Evolutionary conservation across 192 early-diverging fungal genomes (phyloP).

Genomic region (Obelidium mucronatum): DNA sequence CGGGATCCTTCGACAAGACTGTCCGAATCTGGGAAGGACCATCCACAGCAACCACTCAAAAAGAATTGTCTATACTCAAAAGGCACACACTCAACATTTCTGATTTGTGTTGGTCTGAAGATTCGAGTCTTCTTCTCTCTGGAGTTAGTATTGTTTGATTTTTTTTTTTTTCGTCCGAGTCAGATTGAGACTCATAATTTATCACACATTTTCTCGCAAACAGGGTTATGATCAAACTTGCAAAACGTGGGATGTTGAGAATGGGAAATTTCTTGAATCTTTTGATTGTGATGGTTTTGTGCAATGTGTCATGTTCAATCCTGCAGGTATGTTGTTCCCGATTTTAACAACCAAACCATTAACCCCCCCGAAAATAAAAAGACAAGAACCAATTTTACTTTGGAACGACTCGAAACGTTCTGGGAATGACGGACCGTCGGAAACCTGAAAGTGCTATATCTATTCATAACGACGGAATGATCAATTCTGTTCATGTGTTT

Average conservation of each 20-base stretch:
- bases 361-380: constrained; percentile 29
- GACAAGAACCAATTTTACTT: constrained; percentile 78
- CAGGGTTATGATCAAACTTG: constrained; percentile 80
- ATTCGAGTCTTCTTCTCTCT: constrained; percentile 72
- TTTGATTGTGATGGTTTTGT: constrained; percentile 84
- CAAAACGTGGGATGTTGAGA: constrained; percentile 80
- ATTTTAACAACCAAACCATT: neutral
- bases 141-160: constrained; percentile 43
- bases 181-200: neutral
- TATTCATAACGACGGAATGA: constrained; percentile 77
- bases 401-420: constrained; percentile 78
- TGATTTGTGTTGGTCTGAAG: constrained; percentile 77
- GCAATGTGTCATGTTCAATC: constrained; percentile 81
- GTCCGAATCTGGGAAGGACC: constrained; percentile 88
- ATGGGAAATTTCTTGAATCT: constrained; percentile 64
- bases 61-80: constrained; percentile 78
- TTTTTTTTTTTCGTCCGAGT: neutral
- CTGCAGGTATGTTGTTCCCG: constrained; percentile 59
- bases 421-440: constrained; percentile 74
- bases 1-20: constrained; percentile 95
- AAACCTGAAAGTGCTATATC: constrained; percentile 38
- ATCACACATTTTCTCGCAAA: constrained; percentile 4
- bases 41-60: constrained; percentile 51
- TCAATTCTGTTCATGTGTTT: constrained; percentile 82
- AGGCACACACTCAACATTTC: constrained; percentile 81